Evolutionary conservation across 352 stramenopile genomes (phyloP), one percentile per base, ranked within the genome.

Genomic region (Halophytophthora polymorphica): DNA sequence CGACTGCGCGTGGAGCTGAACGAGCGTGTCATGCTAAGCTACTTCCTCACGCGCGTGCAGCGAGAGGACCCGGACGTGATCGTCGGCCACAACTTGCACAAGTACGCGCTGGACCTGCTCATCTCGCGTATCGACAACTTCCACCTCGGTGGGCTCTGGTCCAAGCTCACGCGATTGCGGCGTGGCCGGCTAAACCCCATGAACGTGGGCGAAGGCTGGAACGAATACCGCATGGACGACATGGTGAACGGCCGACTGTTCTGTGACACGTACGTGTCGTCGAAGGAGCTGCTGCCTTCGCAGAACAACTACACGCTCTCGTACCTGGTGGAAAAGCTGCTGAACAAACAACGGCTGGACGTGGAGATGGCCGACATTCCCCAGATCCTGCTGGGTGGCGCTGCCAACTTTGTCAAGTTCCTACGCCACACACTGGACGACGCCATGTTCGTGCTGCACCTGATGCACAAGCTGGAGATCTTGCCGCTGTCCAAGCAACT

Each of bases 401-500:
- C 75, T 6, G 64, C 88, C 29, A 93, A 97, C 51, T 97, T 99
- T 34, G 81, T 98, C 1, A 83, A 91, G 19, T 84, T 99, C 40
- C 73, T 97, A 10, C 82, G 87, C 14, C 96, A 99, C 67, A 99
- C 96, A 2, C 75, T 98, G 12, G 89, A 96, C 29, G 96, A 99
- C 67, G 90, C 96, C 2, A 98, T 98, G 75, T 92, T 99, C 53
- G 94, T 98, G 15, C 81, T 99, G 44, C 80, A 90, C 39, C 75
- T 99, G 22, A 97, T 98, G 90, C 96, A 99, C 71, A 97, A 98
- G 50, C 77, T 99, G 23, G 95, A 99, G 73, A 91, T 99, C 28
- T 56, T 99, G 19, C 97, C 98, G 10, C 75, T 99, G 34, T 98
- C 94, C 2, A 98, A 99, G 66, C 97, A 99, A 58, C 85, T 99